Base-by-base conservation (phyloP, 2,329 filamentous ascomycete species). In the Pyrenochaeta sp. region DNA sequence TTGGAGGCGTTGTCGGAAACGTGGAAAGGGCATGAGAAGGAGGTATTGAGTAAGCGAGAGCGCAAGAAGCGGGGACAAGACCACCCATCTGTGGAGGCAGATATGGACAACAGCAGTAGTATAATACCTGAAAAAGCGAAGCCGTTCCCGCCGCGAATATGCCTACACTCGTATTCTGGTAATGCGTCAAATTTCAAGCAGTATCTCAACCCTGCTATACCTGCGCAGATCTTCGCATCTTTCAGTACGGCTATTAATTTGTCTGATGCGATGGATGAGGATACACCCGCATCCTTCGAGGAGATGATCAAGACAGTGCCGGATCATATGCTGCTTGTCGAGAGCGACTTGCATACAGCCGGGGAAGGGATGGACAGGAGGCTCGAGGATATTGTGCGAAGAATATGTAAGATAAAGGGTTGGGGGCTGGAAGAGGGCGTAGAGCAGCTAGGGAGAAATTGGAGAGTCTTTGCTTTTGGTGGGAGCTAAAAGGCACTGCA, bases 141-240 rank as follows among this genome's bases (percentile, higher is more conserved):
- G 54, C 88, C 90, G 0, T 98, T 89, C 64, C 93, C 95, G 3
- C 92, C 93, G 0, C 82, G 93, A 7, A 89, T 98, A 71, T 99
- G 95, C 70, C 85, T 99, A 54, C 95, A 99, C 75, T 97, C 93
- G 0, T 99, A 92, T 75, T 96, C 90, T 42, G 94, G 92, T 0
- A 84, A 89, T 5, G 81, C 86, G 10, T 88, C 95, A 51, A 83
- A 88, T 29, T 78, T 97, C 32, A 88, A 85, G 60, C 92, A 92
- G 73, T 98, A 97, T 68, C 78, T 92, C 42, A 83, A 90, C 59
- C 85, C 86, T 1, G 81, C 84, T 1, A 86, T 95, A 7, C 94
- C 94, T 0, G 86, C 87, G 0, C 82, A 86, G 14, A 83, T 98
- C 17, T 99, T 88, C 75, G 93, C 96, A 66, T 97, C 92, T 1